These are phyloP conservation scores for Polyporus tsugae DNA, from an alignment of 1,284 basidiomycete genomes.

Conservation along the genomic window DNA sequence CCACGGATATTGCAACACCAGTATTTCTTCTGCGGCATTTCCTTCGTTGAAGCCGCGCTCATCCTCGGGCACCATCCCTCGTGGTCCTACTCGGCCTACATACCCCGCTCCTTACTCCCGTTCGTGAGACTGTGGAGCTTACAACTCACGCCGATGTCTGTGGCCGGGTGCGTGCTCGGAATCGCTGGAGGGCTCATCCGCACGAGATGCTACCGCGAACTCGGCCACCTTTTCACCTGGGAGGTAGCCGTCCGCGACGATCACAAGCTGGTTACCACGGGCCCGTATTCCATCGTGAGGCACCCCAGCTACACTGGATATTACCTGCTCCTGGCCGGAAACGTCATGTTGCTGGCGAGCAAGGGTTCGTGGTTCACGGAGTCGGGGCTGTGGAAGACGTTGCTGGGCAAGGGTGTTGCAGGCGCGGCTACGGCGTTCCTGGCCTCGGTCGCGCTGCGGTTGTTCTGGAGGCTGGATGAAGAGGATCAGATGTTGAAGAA, in stretches of 20 bases:
- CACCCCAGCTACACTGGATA: not conserved
- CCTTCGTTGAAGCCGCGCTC: constrained; percentile 6
- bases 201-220: not conserved
- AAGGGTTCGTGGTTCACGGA: constrained; percentile 8
- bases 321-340: not conserved
- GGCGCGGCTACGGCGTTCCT: not conserved
- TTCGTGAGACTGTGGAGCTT: constrained; percentile 8
- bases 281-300: constrained; percentile 4
- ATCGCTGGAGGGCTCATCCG: constrained; percentile 8
- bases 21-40: constrained; percentile 5
- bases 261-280: constrained; percentile 2
- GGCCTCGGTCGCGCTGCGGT: not conserved
- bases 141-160: not conserved
- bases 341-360: constrained; percentile 6
- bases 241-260: not conserved
- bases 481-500: constrained; percentile 9
- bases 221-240: not conserved
- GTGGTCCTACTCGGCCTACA: constrained; percentile 7
- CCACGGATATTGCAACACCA: not conserved
- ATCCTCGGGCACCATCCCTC: constrained; percentile 11
- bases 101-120: not conserved
- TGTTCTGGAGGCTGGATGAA: not conserved
- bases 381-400: constrained; percentile 4
- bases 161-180: not conserved
- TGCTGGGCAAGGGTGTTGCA: not conserved